These are phyloP conservation scores for Bertia moriformis DNA, from an alignment of 2,329 filamentous ascomycete species.

Conservation along the genomic window DNA sequence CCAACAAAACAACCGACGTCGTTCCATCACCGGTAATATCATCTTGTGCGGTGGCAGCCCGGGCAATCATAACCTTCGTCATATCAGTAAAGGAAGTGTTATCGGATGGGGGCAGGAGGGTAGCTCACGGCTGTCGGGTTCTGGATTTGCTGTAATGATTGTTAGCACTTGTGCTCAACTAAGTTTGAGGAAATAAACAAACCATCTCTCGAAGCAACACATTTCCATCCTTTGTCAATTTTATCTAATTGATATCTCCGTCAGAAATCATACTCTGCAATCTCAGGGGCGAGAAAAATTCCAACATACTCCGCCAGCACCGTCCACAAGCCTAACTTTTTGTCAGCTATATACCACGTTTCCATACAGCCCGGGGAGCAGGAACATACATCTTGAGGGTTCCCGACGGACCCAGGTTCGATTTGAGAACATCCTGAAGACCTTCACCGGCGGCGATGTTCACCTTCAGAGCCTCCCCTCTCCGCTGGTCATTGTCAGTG, in stretches of 20 bases:
- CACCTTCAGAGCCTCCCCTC: conserved; percentile 89
- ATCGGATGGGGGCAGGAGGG: neutral
- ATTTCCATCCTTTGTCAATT: conserved; percentile 97
- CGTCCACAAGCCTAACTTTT: conserved; percentile 46
- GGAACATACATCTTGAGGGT: conserved; percentile 78
- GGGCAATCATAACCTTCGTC: conserved; percentile 51
- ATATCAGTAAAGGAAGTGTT: neutral
- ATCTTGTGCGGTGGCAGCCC: conserved; percentile 89
- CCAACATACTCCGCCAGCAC: conserved; percentile 51
- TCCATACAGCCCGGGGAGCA: neutral
- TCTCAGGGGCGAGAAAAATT: conserved; percentile 5
- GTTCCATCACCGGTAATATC: conserved; percentile 97
- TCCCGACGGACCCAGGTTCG: conserved; percentile 82
- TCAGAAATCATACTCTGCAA: conserved; percentile 3
- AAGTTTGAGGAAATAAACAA: neutral
- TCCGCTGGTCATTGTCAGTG: conserved; percentile 45
- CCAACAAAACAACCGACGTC: conserved; percentile 85
- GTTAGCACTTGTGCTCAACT: neutral
- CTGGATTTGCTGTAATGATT: conserved; percentile 60
- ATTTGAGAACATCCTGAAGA: conserved; percentile 83
- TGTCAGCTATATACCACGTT: neutral
- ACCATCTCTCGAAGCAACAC: conserved; percentile 57
- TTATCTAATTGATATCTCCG: conserved; percentile 49
- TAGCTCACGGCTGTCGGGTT: conserved; percentile 64
- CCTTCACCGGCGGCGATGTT: conserved; percentile 96